Conservation (phyloP, 139 green algal genomes). For the Pseudopediastrum boryanum region DNA sequence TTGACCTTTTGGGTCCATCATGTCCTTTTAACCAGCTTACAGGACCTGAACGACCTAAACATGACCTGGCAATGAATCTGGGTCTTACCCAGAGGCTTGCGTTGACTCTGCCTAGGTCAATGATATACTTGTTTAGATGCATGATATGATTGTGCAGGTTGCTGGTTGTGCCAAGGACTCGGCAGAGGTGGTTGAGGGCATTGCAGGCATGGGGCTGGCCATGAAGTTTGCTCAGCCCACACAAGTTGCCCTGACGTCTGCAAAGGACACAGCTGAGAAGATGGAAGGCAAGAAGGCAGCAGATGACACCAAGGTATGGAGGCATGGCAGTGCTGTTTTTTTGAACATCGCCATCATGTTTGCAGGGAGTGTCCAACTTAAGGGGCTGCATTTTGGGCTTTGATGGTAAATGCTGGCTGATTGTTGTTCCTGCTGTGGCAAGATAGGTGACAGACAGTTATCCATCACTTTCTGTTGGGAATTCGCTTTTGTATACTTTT, state of each 20-base stretch:
- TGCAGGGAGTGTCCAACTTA: no score
- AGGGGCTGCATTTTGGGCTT: no score
- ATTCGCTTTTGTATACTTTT: neutral
- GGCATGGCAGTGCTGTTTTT: neutral
- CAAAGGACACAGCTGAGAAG: no score
- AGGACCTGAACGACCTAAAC: no score
- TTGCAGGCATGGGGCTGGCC: constrained; percentile 29
- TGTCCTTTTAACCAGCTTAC: no score
- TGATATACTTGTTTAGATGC: no score
- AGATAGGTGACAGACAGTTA: neutral
- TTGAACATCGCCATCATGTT: neutral
- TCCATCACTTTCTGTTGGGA: neutral
- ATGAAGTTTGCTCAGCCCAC: constrained; percentile 33
- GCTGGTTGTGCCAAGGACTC: neutral
- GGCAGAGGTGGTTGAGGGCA: constrained; percentile 25
- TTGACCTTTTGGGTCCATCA: no score
- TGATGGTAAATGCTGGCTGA: neutral
- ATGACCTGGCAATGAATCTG: no score
- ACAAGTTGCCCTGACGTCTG: constrained; percentile 3
- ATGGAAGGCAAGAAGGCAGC: no score
- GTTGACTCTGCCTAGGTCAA: no score
- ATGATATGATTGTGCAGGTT: neutral
- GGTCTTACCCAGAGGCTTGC: no score
- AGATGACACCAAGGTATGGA: no score
- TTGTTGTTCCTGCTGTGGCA: neutral